Evolutionary conservation across 2,329 filamentous ascomycete genomes (phyloP), one percentile per base, ranked within the genome.

Genomic region (Penicillium sclerotigenum): DNA sequence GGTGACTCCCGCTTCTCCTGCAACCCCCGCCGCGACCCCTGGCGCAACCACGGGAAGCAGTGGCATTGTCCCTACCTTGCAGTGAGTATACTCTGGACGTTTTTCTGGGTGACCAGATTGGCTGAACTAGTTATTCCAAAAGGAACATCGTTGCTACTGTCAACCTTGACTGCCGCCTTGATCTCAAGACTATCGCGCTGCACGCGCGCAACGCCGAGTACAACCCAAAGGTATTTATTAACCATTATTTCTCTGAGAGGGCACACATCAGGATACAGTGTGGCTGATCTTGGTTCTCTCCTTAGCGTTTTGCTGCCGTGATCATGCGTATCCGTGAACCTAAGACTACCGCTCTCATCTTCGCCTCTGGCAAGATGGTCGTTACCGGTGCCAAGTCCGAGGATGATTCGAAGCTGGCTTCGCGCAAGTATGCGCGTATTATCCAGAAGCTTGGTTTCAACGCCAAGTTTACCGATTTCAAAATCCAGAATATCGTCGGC

Each of bases 401-500:
- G 73, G 94, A 97, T 75, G 94, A 97, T 74, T 96, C 91, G 58
- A 97, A 97, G 80, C 87, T 99, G 70, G 94, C 94, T 9, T 94
- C 89, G 58, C 87, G 93, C 79, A 99, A 99, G 79, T 97, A 97
- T 73, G 94, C 94, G 51, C 92, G 94, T 71, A 97, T 99, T 77
- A 97, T 99, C 69, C 94, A 99, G 83, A 99, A 99, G 81, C 90
- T 99, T 59, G 94, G 94, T 61, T 99, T 99, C 83, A 96, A 97
- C 67, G 93, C 94, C 70, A 97, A 97, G 85, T 97, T 99, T 78
- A 97, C 92, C 65, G 94, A 99, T 76, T 99, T 99, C 81, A 99
- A 97, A 85, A 99, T 99, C 71, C 92, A 97, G 81, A 99, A 99
- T 78, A 97, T 99, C 63, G 94, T 99, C 65, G 94, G 94, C 63